A percentile compares a stretch with the other conserved stretches of the same genome.
These are phyloP conservation scores for Inga oerstediana DNA, from an alignment of 306 rosid genomes.

Conservation along the genomic window DNA sequence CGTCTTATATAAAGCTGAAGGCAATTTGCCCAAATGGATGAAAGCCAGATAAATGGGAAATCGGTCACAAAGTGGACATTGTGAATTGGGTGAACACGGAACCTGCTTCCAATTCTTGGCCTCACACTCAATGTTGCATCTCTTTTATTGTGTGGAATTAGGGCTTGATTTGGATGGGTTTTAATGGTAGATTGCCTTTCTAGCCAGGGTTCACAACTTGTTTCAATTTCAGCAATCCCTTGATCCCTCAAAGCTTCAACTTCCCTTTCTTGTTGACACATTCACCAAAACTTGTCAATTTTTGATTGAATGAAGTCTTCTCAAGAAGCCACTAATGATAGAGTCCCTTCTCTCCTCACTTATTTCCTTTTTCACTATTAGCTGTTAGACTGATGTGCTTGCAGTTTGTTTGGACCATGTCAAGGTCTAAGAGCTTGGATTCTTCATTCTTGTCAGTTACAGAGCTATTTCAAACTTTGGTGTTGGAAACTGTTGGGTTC, in stretches of 20 bases:
- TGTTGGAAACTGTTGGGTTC: background rate
- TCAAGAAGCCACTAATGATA: background rate
- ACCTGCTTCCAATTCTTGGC: background rate
- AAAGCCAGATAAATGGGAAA: background rate
- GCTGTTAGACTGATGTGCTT: background rate
- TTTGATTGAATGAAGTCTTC: background rate
- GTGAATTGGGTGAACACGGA: background rate
- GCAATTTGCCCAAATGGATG: background rate
- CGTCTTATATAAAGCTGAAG: background rate
- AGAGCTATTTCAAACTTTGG: background rate
- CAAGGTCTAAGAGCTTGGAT: background rate
- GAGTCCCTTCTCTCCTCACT: background rate
- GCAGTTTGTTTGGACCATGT: background rate
- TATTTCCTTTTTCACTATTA: background rate
- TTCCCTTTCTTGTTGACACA: background rate
- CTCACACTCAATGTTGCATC: background rate
- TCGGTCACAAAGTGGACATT: background rate
- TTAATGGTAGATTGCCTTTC: background rate
- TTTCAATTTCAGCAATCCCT: background rate
- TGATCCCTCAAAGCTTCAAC: background rate
- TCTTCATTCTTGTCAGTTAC: background rate
- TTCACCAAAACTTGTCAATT: background rate
- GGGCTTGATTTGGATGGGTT: background rate
- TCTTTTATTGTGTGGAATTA: background rate
- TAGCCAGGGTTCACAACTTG: background rate